Conservation (phyloP, 2,329 filamentous ascomycete genomes). For the Penicillium capsulatum region DNA sequence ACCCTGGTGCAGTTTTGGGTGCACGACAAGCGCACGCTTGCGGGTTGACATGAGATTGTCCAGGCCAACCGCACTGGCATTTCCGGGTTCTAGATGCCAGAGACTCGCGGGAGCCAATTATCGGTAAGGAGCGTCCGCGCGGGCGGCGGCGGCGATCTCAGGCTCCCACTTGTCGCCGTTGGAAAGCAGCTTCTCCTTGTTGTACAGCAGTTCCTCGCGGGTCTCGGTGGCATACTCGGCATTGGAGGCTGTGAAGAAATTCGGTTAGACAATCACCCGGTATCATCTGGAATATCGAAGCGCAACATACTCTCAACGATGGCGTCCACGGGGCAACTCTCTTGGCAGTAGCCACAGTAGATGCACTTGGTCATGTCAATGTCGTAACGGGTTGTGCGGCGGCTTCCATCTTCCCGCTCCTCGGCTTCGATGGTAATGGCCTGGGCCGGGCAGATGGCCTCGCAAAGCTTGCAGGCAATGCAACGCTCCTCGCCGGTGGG, state of each 20-base stretch:
- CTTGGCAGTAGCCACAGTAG: constrained; percentile 98
- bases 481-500: constrained; percentile 97
- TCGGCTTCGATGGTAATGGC: constrained; percentile 99
- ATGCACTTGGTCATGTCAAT: constrained; percentile 99
- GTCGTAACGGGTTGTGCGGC: constrained; percentile 94
- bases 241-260: constrained; percentile 54
- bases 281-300: not conserved
- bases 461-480: constrained; percentile 99
- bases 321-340: constrained; percentile 96
- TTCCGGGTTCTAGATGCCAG: not conserved
- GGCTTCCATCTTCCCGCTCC: constrained; percentile 91
- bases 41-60: constrained; percentile 1
- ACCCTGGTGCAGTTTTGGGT: constrained; percentile 19
- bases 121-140: constrained; percentile 89
- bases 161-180: constrained; percentile 98
- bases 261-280: not conserved
- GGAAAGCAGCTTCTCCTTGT: constrained; percentile 88
- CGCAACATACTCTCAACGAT: constrained; percentile 66
- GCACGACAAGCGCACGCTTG: constrained; percentile 8
- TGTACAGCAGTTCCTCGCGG: constrained; percentile 92
- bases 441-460: constrained; percentile 95
- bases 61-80: no score
- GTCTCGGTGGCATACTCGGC: constrained; percentile 72
- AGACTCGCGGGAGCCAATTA: constrained; percentile 43
- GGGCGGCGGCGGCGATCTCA: constrained; percentile 84